phyloP scores from a whole-genome alignment of 352 stramenopile genomes.

The Phytophthora capsici region DNA sequence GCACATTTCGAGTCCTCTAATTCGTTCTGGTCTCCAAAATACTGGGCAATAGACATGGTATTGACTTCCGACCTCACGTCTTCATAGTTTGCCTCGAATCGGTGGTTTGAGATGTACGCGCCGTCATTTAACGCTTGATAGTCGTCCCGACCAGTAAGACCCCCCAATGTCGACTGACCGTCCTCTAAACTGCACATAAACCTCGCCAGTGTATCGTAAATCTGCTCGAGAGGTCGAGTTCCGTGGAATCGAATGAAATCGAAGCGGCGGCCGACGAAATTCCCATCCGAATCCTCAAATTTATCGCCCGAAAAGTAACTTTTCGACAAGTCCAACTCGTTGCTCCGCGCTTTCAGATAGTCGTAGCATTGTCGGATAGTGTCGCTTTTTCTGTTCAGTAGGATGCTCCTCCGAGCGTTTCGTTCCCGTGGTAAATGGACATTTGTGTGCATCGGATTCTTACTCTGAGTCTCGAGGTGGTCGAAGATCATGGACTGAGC shows the following conservation, averaged over 20 bases:
- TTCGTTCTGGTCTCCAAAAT: neutral
- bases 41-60: neutral
- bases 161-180: neutral
- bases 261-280: neutral
- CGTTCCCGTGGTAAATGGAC: neutral
- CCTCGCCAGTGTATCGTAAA: neutral
- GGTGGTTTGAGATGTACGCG: neutral
- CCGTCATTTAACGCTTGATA: neutral
- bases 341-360: neutral
- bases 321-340: neutral
- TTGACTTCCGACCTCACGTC: neutral
- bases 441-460: slow-evolving; percentile 1
- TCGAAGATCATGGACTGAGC: neutral
- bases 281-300: neutral
- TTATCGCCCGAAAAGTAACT: neutral
- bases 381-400: neutral
- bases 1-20: neutral
- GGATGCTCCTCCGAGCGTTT: neutral
- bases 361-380: neutral
- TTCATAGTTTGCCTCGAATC: neutral
- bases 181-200: neutral
- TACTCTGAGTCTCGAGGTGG: neutral
- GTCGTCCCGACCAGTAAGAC: neutral
- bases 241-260: neutral
- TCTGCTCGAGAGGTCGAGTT: neutral